Evolutionary conservation across 1,284 basidiomycete genomes (phyloP), one percentile per base, ranked within the genome.

Genomic region (Apiotrichum domesticum): DNA sequence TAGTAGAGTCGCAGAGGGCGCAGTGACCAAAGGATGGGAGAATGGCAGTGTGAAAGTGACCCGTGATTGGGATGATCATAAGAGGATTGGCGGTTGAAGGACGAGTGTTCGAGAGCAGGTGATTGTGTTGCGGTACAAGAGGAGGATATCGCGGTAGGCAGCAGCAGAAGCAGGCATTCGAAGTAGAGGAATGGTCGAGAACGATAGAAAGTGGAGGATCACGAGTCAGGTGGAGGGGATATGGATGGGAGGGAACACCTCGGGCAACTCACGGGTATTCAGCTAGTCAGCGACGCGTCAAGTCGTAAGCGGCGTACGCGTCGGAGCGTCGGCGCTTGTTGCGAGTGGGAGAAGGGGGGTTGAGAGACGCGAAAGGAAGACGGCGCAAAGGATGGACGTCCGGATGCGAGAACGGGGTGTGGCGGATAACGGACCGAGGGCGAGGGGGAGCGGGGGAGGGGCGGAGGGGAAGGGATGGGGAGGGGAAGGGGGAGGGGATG

Each of bases 191-290:
- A 14, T 45, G 44, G 51, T 52, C 21, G 21, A 10, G 13, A 39
- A 32, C 11, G 35, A 39, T 13, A 13, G 37, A 39, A 39, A 13
- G 37, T 39, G 37, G 37, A 39, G 37, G 37, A 39, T 39, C 37
- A 51, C 51, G 44, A 50, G 58, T 60, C 55, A 61, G 59, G 57
- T 55, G 55, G 56, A 52, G 55, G 59, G 48, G 55, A 40, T 37
- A n/a, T 39, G 37, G 51, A 49, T 7, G 46, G 21, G 42, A 45
- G 40, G 46, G 21, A 41, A 33, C 33, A 44, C 9, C 15, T 8
- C 47, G 33, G 6, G 9, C 3, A 13, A 56, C 54, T 51, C 46
- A 56, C 54, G 34, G 35, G 35, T 48, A 39, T 48, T 14, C 6
- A 15, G 46, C 13, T 7, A 39, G 13, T 13, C 13, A 32, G 37